phyloP scores from a whole-genome alignment of 2,329 filamentous ascomycete species.

The Aspergillus alliaceus region DNA sequence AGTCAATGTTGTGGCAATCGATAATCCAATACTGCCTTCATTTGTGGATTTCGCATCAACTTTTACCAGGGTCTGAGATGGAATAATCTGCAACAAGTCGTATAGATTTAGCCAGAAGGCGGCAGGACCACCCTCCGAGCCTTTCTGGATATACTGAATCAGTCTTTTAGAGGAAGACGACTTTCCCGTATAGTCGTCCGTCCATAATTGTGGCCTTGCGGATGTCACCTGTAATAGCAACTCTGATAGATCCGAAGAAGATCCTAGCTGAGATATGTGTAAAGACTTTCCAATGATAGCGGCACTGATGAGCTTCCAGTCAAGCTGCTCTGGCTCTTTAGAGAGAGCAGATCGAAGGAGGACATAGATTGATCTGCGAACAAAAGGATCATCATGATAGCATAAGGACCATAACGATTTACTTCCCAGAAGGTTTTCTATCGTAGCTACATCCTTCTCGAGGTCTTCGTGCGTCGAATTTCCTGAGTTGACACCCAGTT shows the following conservation, averaged over 20 bases:
- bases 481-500: conserved; percentile 26
- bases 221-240: conserved; percentile 67
- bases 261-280: conserved; percentile 70
- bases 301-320: conserved; percentile 68
- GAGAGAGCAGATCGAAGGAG: conserved; percentile 54
- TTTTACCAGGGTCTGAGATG: conserved; percentile 47
- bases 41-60: conserved; percentile 22
- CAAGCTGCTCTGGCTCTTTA: conserved; percentile 46
- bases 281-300: conserved; percentile 75
- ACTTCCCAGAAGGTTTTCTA: conserved; percentile 66
- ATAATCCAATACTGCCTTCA: conserved; percentile 31
- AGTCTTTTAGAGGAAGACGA: conserved; percentile 59
- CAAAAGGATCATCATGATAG: conserved; percentile 55
- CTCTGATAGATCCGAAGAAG: conserved; percentile 69
- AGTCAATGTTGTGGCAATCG: conserved; percentile 63
- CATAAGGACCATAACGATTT: conserved; percentile 62
- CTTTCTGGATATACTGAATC: conserved; percentile 72
- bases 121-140: conserved; percentile 73
- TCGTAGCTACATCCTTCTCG: conserved; percentile 59
- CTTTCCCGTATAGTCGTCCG: conserved; percentile 60
- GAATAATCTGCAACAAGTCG: conserved; percentile 59
- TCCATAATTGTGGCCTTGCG: conserved; percentile 71
- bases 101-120: conserved; percentile 73
- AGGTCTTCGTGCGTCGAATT: conserved; percentile 50
- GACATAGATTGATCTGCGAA: conserved; percentile 59